Evolutionary conservation across 331 rosid genomes (phyloP).

Genomic region (Dryas integrifolia): DNA sequence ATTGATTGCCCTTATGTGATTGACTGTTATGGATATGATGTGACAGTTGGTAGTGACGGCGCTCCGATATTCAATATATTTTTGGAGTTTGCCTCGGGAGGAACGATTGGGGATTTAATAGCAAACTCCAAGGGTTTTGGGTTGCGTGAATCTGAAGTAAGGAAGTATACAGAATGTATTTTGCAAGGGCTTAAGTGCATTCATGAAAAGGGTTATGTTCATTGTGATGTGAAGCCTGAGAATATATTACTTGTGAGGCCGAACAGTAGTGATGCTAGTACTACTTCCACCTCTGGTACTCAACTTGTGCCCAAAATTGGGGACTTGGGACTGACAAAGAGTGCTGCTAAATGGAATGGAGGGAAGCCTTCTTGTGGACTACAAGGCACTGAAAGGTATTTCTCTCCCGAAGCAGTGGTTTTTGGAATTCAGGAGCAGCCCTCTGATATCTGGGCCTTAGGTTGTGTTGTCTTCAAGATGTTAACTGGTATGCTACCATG

Average conservation of each 20-base stretch:
- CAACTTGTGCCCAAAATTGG: conserved; percentile 30
- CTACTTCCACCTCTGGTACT: background rate
- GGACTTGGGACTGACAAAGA: conserved; percentile 41
- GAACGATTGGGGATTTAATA: conserved; percentile 25
- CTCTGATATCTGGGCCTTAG: conserved; percentile 44
- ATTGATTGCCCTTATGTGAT: conserved; percentile 16
- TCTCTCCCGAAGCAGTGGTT: conserved; percentile 29
- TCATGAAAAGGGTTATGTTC: conserved; percentile 32
- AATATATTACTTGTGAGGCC: conserved; percentile 27
- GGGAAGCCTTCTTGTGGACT: no score
- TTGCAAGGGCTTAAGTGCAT: conserved; percentile 33
- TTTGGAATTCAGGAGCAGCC: conserved; percentile 26
- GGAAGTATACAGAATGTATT: conserved; percentile 19
- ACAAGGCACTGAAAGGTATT: conserved; percentile 30
- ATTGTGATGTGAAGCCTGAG: conserved; percentile 37
- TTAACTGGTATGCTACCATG: conserved; percentile 30
- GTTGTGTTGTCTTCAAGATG: conserved; percentile 36
- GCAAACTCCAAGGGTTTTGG: background rate
- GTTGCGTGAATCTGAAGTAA: conserved; percentile 19
- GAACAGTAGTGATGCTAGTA: background rate
- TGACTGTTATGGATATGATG: conserved; percentile 26
- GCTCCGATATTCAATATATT: conserved; percentile 25
- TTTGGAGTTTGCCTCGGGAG: conserved; percentile 36
- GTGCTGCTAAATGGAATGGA: background rate
- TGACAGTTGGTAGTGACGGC: conserved; percentile 6